Conservation (phyloP, 169 alveolate species). For the Plasmodium berghei region DNA sequence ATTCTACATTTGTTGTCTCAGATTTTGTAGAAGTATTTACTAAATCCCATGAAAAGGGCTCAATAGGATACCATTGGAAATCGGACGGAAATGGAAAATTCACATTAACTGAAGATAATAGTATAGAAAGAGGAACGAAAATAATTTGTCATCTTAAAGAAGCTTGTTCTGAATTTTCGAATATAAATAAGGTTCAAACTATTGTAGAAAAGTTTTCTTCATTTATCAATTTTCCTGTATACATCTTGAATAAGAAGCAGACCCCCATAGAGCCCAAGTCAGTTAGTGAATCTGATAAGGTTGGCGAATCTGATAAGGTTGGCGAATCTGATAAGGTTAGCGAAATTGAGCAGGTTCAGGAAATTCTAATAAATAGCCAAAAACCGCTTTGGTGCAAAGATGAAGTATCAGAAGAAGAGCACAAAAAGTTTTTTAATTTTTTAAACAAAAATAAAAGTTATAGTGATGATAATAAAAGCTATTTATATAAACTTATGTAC, state of each 20-base stretch:
- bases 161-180: constrained; percentile 89
- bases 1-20: constrained; percentile 93
- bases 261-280: neutral
- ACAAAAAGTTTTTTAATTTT: constrained; percentile 90
- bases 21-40: constrained; percentile 91
- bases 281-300: neutral
- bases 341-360: constrained; percentile 82
- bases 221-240: constrained; percentile 93
- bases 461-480: constrained; percentile 81
- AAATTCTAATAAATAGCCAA: constrained; percentile 85
- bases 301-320: neutral
- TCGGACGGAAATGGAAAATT: constrained; percentile 86
- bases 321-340: constrained; percentile 24
- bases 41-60: constrained; percentile 89
- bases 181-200: constrained; percentile 84
- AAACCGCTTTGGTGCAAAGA: constrained; percentile 91
- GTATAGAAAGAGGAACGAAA: constrained; percentile 92
- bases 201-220: constrained; percentile 93
- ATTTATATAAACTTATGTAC: constrained; percentile 89
- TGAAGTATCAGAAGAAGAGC: constrained; percentile 94
- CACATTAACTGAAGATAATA: constrained; percentile 80
- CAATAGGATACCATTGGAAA: constrained; percentile 87
- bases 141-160: constrained; percentile 91
- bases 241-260: constrained; percentile 76
- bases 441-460: constrained; percentile 76